These are phyloP conservation scores for Achaetomium macrosporum DNA, from an alignment of 2,329 filamentous ascomycete species.

Conservation along the genomic window DNA sequence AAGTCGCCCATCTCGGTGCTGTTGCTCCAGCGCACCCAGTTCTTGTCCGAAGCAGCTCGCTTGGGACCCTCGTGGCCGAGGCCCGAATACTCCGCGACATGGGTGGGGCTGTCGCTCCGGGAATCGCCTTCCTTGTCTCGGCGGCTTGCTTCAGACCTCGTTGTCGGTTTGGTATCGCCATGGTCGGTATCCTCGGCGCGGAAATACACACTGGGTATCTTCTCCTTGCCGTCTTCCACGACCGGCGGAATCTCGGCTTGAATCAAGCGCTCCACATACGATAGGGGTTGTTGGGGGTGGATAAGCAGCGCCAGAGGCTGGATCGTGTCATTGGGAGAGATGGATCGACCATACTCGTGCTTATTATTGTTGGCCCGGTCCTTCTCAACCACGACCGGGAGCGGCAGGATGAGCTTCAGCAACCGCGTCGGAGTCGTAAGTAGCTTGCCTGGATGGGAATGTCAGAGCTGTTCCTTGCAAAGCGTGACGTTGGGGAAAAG, in stretches of 20 bases:
- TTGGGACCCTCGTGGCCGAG: slow-evolving; percentile 55
- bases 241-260: slow-evolving; percentile 78
- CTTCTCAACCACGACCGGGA: slow-evolving; percentile 45
- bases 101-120: slow-evolving; percentile 21
- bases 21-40: slow-evolving; percentile 81
- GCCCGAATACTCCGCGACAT: slow-evolving; percentile 66
- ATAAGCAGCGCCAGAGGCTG: slow-evolving; percentile 80
- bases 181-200: slow-evolving; percentile 69
- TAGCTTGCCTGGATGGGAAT: slow-evolving; percentile 64
- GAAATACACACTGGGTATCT: slow-evolving; percentile 70
- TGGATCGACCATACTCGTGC: slow-evolving; percentile 30
- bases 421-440: slow-evolving; percentile 74
- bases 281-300: slow-evolving; percentile 85
- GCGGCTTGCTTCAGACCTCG: slow-evolving; percentile 29
- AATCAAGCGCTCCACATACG: slow-evolving; percentile 82
- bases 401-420: slow-evolving; percentile 72
- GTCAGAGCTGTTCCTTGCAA: too few species aligned
- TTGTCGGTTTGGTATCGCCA: slow-evolving; percentile 40
- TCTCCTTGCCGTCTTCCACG: slow-evolving; percentile 57
- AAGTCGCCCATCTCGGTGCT: slow-evolving; percentile 92
- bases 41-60: slow-evolving; percentile 40
- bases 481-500: too few species aligned
- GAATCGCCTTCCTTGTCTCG: slow-evolving; percentile 25
- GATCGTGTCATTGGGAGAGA: slow-evolving; percentile 43
- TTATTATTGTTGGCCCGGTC: slow-evolving; percentile 31